A percentile compares a stretch with the other conserved stretches of the same genome.
Conservation (phyloP, 1,284 basidiomycete species). For the Moesziomyces parantarcticus region DNA sequence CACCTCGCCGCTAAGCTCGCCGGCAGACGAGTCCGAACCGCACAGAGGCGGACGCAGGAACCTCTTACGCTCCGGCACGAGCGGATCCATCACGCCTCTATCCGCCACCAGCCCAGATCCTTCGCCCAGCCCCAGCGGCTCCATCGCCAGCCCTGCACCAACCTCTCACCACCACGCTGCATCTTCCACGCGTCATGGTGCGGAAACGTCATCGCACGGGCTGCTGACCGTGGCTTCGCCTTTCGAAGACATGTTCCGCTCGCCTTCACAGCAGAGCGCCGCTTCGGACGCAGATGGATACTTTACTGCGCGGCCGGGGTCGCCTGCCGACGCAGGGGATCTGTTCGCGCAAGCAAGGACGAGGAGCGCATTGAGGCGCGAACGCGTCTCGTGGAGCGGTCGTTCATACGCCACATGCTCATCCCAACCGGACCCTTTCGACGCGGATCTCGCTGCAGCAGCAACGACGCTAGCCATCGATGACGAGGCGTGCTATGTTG, state of each 20-base stretch:
- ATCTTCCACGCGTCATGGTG: background rate
- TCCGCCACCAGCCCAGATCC: constrained; percentile 10
- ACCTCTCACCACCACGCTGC: background rate
- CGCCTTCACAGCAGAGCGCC: constrained; percentile 27
- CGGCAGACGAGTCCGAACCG: constrained; percentile 8
- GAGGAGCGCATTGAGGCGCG: constrained; percentile 15
- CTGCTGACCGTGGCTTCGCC: constrained; percentile 16
- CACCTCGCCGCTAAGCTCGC: constrained; percentile 31
- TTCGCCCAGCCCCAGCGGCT: constrained; percentile 2
- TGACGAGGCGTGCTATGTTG: constrained; percentile 26
- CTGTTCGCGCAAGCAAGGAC: constrained; percentile 4
- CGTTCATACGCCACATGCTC: constrained; percentile 9
- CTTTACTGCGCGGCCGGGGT: constrained; percentile 35
- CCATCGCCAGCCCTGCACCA: constrained; percentile 1
- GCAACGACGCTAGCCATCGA: constrained; percentile 5
- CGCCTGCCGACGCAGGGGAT: constrained; percentile 13
- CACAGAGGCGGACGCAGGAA: constrained; percentile 22
- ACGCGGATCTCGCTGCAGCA: constrained; percentile 13
- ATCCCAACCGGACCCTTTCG: constrained; percentile 12
- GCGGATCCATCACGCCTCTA: constrained; percentile 26
- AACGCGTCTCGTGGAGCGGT: constrained; percentile 22
- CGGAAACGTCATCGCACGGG: constrained; percentile 4
- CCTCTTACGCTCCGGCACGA: constrained; percentile 35
- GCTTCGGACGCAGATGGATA: constrained; percentile 32
- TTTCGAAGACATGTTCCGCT: constrained; percentile 17